Evolutionary conservation across 768 basidiomycete species (phyloP).

Genomic region (Erythrobasidium yunnanense): DNA sequence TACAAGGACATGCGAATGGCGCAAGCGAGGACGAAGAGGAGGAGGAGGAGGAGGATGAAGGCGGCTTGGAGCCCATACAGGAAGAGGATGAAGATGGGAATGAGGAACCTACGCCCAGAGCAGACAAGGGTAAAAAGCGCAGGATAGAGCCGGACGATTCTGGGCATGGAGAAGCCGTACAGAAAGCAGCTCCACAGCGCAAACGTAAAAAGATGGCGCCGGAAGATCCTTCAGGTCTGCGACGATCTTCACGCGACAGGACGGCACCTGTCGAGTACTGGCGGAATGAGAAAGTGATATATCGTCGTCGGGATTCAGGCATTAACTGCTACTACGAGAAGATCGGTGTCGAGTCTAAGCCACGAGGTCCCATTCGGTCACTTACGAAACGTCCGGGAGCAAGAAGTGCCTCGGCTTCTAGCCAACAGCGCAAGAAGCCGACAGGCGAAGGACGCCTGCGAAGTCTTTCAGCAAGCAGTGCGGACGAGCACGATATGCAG

Average conservation of each 20-base stretch:
- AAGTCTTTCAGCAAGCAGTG: neutral
- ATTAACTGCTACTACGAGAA: slow-evolving; percentile 47
- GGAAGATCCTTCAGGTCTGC: slow-evolving; percentile 46
- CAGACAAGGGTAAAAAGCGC: neutral
- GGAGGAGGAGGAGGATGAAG: neutral
- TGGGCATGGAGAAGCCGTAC: neutral
- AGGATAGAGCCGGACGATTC: neutral
- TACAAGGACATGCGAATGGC: too few relatives aligned
- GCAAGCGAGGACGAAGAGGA: too few relatives aligned
- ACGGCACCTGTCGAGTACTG: slow-evolving; percentile 75
- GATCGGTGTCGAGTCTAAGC: slow-evolving; percentile 54
- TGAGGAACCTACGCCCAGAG: neutral
- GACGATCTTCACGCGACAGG: slow-evolving; percentile 59
- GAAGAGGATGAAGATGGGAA: slow-evolving; percentile 1
- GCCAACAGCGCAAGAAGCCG: slow-evolving; percentile 15
- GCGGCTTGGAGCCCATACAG: slow-evolving; percentile 1
- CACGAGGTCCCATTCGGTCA: slow-evolving; percentile 48
- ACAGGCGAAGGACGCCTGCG: neutral
- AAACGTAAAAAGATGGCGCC: neutral
- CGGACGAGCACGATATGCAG: slow-evolving; percentile 21
- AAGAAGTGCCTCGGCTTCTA: neutral
- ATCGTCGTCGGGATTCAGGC: slow-evolving; percentile 54
- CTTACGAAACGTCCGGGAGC: slow-evolving; percentile 44
- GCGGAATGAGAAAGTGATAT: slow-evolving; percentile 82
- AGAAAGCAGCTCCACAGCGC: neutral